A percentile compares a stretch with the other conserved stretches of the same genome.
Conservation (phyloP, 805 yeast genomes). For the Lipomyces yamanashiensis region DNA sequence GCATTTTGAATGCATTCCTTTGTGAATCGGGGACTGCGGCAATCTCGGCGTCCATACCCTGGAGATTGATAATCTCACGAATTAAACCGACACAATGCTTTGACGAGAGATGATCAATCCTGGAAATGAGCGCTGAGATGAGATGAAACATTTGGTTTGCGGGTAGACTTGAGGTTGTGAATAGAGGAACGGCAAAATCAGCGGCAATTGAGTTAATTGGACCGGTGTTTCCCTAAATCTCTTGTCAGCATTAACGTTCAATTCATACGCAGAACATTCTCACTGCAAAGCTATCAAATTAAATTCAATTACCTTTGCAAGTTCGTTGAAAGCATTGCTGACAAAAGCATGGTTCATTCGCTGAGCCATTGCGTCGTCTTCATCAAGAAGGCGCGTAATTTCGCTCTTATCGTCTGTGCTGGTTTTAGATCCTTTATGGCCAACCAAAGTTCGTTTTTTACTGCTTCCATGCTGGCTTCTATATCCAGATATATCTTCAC, state of each 20-base stretch:
- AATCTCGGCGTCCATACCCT: constrained; percentile 60
- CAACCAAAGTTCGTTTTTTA: neutral
- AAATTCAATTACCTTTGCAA: constrained; percentile 55
- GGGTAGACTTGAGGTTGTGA: constrained; percentile 60
- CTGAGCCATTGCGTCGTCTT: constrained; percentile 9
- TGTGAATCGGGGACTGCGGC: constrained; percentile 46
- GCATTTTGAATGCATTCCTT: constrained; percentile 1
- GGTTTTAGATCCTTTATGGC: neutral
- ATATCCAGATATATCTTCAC: neutral
- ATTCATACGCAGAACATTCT: too few relatives aligned
- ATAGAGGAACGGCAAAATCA: constrained; percentile 59
- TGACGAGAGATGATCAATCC: constrained; percentile 70
- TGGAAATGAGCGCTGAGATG: constrained; percentile 62
- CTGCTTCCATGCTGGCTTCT: neutral
- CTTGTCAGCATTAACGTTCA: constrained; percentile 39
- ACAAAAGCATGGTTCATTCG: constrained; percentile 50
- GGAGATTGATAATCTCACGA: constrained; percentile 62
- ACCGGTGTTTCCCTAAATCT: constrained; percentile 52
- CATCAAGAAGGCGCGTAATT: neutral
- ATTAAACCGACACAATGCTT: constrained; percentile 57
- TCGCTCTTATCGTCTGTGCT: neutral
- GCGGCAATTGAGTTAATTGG: constrained; percentile 64
- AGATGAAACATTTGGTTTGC: constrained; percentile 58
- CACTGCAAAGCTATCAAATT: neutral
- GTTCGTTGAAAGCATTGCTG: constrained; percentile 68